Evolutionary conservation across 768 basidiomycete genomes (phyloP).

Genomic region (Dentipellis sp.): DNA sequence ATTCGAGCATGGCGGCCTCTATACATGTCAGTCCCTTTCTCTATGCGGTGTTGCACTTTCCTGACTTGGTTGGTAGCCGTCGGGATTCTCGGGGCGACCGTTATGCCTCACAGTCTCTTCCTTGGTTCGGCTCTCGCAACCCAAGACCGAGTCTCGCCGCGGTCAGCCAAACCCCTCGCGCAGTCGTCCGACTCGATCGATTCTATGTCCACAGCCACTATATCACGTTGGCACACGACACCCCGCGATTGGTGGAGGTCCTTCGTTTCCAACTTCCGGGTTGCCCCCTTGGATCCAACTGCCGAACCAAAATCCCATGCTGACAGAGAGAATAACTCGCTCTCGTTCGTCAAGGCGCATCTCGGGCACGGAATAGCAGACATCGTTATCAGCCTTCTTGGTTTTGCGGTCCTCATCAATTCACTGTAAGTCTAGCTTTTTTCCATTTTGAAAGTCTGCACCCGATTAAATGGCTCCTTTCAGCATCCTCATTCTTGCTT

Average conservation of each 20-base stretch:
- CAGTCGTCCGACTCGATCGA: background rate
- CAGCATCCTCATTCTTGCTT: constrained; percentile 76
- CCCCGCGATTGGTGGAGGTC: background rate
- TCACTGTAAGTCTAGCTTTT: constrained; percentile 42
- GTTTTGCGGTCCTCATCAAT: constrained; percentile 86
- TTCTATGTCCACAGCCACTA: background rate
- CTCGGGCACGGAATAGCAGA: constrained; percentile 60
- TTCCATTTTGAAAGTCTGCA: background rate
- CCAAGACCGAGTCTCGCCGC: constrained; percentile 26
- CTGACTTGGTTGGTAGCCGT: constrained; percentile 2
- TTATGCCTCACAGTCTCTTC: constrained; percentile 41
- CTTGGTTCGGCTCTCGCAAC: constrained; percentile 34
- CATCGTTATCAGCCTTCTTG: constrained; percentile 59
- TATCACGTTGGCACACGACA: background rate
- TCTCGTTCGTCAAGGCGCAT: constrained; percentile 50
- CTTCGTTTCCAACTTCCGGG: constrained; percentile 1
- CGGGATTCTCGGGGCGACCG: constrained; percentile 29
- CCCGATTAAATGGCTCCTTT: background rate
- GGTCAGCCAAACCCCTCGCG: background rate
- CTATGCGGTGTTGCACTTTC: background rate
- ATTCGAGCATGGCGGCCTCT: constrained; percentile 9
- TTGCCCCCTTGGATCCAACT: background rate
- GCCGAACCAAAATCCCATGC: constrained; percentile 8
- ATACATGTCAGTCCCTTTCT: constrained; percentile 7
- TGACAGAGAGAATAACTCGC: constrained; percentile 48